phyloP scores from a whole-genome alignment of 371 early-diverging fungal species.

The Cokeromyces recurvatus region DNA sequence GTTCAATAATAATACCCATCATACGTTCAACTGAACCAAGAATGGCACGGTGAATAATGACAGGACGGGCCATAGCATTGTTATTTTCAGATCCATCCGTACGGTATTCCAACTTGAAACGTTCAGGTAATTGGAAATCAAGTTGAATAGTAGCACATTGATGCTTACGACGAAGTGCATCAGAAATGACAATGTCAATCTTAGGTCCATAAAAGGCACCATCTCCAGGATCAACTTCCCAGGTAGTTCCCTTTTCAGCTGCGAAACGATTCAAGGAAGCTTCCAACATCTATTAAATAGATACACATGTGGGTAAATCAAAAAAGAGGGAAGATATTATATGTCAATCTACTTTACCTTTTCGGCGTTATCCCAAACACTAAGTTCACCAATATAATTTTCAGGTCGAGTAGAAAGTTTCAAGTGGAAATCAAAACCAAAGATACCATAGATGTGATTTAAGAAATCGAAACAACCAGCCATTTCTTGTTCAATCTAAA shows the following conservation, averaged over 20 bases:
- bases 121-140: slow-evolving; percentile 95
- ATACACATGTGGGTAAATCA: not conserved
- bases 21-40: slow-evolving; percentile 98
- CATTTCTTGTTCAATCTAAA: slow-evolving; percentile 72
- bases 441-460: slow-evolving; percentile 83
- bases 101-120: slow-evolving; percentile 91
- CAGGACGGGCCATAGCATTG: slow-evolving; percentile 80
- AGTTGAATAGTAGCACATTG: slow-evolving; percentile 99
- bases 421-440: slow-evolving; percentile 88
- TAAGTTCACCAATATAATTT: slow-evolving; percentile 92
- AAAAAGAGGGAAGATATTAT: not conserved
- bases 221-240: slow-evolving; percentile 97
- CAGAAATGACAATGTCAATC: slow-evolving; percentile 97
- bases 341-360: slow-evolving; percentile 35
- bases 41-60: slow-evolving; percentile 99
- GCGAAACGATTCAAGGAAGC: slow-evolving; percentile 76
- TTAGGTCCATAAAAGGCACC: slow-evolving; percentile 99
- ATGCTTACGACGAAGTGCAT: slow-evolving; percentile 89
- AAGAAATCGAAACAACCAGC: slow-evolving; percentile 76
- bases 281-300: slow-evolving; percentile 53
- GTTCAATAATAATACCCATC: slow-evolving; percentile 97
- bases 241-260: slow-evolving; percentile 49
- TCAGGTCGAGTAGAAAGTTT: slow-evolving; percentile 98
- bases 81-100: slow-evolving; percentile 48
- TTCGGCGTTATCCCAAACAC: slow-evolving; percentile 97